Percentiles rank a stretch among this genome's conserved stretches.
These are phyloP conservation scores for Zygoascus sp. DNA, from an alignment of 1,139 yeast species.

Conservation along the genomic window DNA sequence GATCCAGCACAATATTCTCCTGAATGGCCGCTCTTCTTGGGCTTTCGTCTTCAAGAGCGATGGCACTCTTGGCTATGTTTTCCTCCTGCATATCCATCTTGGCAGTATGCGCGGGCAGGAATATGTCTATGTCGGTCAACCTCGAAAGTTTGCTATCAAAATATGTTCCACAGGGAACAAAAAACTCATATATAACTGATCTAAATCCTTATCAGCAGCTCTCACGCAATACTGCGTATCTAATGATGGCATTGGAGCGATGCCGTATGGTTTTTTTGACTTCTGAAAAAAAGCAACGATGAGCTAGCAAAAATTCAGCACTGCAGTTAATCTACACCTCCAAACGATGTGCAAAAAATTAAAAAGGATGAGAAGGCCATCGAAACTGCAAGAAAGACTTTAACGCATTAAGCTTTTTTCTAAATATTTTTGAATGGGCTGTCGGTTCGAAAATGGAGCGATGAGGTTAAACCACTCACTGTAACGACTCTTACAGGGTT, in stretches of 20 bases:
- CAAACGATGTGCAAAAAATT: too few species aligned
- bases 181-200: background rate
- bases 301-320: background rate
- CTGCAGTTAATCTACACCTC: too few species aligned
- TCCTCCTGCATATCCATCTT: slow-evolving; percentile 3
- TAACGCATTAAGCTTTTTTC: too few species aligned
- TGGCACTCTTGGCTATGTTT: background rate
- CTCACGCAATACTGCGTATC: slow-evolving; percentile 6
- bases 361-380: too few species aligned
- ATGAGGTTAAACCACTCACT: too few species aligned
- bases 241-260: background rate
- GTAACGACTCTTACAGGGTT: too few species aligned
- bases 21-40: background rate
- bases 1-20: slow-evolving; percentile 12
- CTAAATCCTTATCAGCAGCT: slow-evolving; percentile 10
- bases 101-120: background rate
- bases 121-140: background rate
- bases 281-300: background rate
- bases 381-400: too few species aligned
- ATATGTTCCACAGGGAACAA: too few species aligned
- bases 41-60: background rate
- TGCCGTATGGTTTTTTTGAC: background rate
- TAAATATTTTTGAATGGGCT: too few species aligned
- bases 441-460: too few species aligned
- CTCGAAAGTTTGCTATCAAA: too few species aligned